Percentiles rank a stretch among this genome's conserved stretches.
Evolutionary conservation across 805 yeast species (phyloP).

Genomic region (Spathaspora gorwiae): DNA sequence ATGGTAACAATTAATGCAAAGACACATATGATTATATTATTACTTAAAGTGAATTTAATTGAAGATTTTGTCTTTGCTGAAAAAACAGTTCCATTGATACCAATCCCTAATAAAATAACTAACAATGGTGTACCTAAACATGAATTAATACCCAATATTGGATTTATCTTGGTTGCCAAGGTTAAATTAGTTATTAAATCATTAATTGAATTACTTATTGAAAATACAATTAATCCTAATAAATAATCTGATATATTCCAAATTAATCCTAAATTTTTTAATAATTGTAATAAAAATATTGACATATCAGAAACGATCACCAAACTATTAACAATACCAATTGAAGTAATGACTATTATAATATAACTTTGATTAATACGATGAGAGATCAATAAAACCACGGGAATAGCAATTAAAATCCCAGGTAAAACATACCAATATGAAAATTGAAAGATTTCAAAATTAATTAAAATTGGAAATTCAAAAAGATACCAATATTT

Average conservation of each 20-base stretch:
- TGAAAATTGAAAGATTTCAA: conserved; percentile 12
- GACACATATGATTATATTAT: conserved; percentile 20
- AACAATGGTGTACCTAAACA: conserved; percentile 53
- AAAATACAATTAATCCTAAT: conserved; percentile 45
- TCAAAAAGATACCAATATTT: conserved; percentile 17
- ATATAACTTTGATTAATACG: conserved; percentile 1
- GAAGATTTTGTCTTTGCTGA: conserved; percentile 10
- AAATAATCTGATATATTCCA: conserved; percentile 43
- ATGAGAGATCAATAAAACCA: conserved; percentile 3
- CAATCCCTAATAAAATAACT: conserved; percentile 47
- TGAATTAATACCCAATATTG: conserved; percentile 43
- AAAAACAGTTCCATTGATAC: conserved; percentile 38
- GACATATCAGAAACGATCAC: conserved; percentile 25
- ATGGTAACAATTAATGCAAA: conserved; percentile 22
- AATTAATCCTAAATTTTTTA: conserved; percentile 44
- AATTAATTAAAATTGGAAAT: conserved; percentile 15
- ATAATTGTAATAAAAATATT: conserved; percentile 17
- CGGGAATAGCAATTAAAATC: conserved; percentile 1
- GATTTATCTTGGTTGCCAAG: conserved; percentile 35
- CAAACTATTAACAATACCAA: conserved; percentile 23
- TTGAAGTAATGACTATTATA: conserved; percentile 5
- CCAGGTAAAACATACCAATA: neutral
- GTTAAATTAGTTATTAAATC: conserved; percentile 50
- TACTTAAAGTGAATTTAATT: conserved; percentile 16
- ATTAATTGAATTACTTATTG: conserved; percentile 49